Evolutionary conservation across 75 land plant species (phyloP).

Genomic region (Selaginella tamariscina): DNA sequence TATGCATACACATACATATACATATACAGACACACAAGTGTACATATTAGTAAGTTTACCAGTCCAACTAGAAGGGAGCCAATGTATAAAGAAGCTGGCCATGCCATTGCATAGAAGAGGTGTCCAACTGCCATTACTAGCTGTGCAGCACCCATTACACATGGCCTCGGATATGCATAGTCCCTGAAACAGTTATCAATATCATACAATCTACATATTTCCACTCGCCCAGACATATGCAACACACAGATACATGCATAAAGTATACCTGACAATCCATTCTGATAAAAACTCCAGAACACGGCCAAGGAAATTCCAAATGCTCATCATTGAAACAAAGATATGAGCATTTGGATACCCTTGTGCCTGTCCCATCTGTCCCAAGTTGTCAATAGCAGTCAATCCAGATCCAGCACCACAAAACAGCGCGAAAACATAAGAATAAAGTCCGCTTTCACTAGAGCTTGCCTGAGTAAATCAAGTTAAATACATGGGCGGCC

Average conservation of each 20-base stretch:
- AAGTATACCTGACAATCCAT: slow-evolving; percentile 53
- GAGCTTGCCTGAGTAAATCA: slow-evolving; percentile 67
- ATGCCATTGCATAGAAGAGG: slow-evolving; percentile 49
- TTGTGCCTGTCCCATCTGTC: slow-evolving; percentile 82
- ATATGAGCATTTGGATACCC: slow-evolving; percentile 82
- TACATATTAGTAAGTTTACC: no score
- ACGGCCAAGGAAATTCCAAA: slow-evolving; percentile 99
- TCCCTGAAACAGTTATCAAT: slow-evolving; percentile 28
- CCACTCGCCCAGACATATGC: no score
- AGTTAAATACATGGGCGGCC: no score
- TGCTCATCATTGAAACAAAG: slow-evolving; percentile 95
- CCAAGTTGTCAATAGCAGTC: slow-evolving; percentile 91
- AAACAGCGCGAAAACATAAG: slow-evolving; percentile 61
- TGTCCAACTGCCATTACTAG: slow-evolving; percentile 60
- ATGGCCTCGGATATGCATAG: slow-evolving; percentile 49
- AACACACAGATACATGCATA: neutral
- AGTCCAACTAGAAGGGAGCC: slow-evolving; percentile 65
- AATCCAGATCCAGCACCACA: slow-evolving; percentile 85
- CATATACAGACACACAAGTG: no score
- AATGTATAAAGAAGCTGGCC: slow-evolving; percentile 61
- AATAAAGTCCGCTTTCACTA: slow-evolving; percentile 95
- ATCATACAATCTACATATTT: no score
- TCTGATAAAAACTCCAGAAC: slow-evolving; percentile 87
- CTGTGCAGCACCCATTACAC: slow-evolving; percentile 53
- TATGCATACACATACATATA: no score